phyloP scores from a whole-genome alignment of 177 flowering plant species.

The Vitis hybrid region DNA sequence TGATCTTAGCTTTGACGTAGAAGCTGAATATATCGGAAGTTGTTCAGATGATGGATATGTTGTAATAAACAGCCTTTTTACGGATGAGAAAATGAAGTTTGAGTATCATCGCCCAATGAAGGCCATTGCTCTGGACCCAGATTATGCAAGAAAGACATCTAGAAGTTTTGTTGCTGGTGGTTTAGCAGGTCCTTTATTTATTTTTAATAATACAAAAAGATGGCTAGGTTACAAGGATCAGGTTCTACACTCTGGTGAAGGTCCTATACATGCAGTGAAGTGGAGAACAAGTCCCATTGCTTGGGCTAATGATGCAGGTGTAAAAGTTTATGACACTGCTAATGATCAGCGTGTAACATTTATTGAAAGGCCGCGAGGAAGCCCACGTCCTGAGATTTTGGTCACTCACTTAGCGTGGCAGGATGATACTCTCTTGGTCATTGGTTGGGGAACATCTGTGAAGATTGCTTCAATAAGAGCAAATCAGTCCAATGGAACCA shows the following conservation, averaged over 20 bases:
- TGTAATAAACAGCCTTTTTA: slow-evolving; percentile 83
- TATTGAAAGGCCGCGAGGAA: slow-evolving; percentile 93
- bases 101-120: slow-evolving; percentile 98
- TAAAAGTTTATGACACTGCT: slow-evolving; percentile 90
- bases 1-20: slow-evolving; percentile 90
- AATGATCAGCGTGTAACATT: slow-evolving; percentile 92
- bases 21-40: slow-evolving; percentile 94
- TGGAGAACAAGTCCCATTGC: slow-evolving; percentile 95
- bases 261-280: slow-evolving; percentile 93
- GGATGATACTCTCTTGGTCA: slow-evolving; percentile 88
- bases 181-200: slow-evolving; percentile 77
- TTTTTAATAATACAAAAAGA: slow-evolving; percentile 65
- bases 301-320: slow-evolving; percentile 99
- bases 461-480: slow-evolving; percentile 78
- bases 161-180: slow-evolving; percentile 97
- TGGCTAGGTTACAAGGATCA: slow-evolving; percentile 96
- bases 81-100: slow-evolving; percentile 83
- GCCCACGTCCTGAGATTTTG: slow-evolving; percentile 87
- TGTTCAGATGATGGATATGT: slow-evolving; percentile 98
- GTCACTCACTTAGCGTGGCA: slow-evolving; percentile 97
- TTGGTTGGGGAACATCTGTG: slow-evolving; percentile 98
- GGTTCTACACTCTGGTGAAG: slow-evolving; percentile 99
- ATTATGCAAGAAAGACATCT: slow-evolving; percentile 74
- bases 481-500: slow-evolving; percentile 44
- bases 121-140: slow-evolving; percentile 92